Conservation (phyloP, 2,329 filamentous ascomycete species). For the Sarocladium oryzae region DNA sequence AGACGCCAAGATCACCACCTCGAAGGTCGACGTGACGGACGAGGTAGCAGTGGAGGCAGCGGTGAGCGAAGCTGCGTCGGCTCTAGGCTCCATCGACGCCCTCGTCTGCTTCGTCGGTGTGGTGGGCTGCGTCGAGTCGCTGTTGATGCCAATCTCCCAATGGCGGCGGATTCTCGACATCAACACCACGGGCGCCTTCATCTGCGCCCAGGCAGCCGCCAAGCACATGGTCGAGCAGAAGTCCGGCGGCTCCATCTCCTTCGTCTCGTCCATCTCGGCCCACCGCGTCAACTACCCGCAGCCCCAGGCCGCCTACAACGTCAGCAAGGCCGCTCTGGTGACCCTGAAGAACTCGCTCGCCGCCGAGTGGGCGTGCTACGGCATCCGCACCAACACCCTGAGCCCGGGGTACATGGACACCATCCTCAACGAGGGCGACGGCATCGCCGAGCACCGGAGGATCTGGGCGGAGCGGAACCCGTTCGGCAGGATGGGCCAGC, state of each 20-base stretch:
- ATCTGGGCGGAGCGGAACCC: constrained; percentile 56
- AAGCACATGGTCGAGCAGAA: constrained; percentile 45
- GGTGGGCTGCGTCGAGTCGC: constrained; percentile 53
- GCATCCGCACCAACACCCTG: constrained; percentile 65
- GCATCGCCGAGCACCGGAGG: constrained; percentile 43
- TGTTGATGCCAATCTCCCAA: constrained; percentile 50
- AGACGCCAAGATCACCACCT: constrained; percentile 10
- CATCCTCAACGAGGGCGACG: constrained; percentile 61
- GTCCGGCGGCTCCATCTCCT: constrained; percentile 52
- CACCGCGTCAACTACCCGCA: constrained; percentile 67
- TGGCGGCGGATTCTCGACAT: constrained; percentile 62
- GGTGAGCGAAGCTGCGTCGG: constrained; percentile 9
- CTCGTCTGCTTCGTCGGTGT: constrained; percentile 49
- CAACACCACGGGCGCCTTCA: constrained; percentile 65
- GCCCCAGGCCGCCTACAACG: constrained; percentile 67
- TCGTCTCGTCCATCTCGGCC: constrained; percentile 62
- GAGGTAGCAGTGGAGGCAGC: constrained; percentile 12
- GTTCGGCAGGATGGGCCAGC: constrained; percentile 57
- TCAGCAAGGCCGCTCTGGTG: constrained; percentile 60
- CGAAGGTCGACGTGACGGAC: constrained; percentile 16
- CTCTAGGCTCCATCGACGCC: constrained; percentile 17
- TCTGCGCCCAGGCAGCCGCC: constrained; percentile 59
- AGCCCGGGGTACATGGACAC: constrained; percentile 75
- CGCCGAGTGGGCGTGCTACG: constrained; percentile 65
- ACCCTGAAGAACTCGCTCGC: constrained; percentile 59